phyloP scores from a whole-genome alignment of 148 eudicot genomes.

The Fagopyrum tataricum region DNA sequence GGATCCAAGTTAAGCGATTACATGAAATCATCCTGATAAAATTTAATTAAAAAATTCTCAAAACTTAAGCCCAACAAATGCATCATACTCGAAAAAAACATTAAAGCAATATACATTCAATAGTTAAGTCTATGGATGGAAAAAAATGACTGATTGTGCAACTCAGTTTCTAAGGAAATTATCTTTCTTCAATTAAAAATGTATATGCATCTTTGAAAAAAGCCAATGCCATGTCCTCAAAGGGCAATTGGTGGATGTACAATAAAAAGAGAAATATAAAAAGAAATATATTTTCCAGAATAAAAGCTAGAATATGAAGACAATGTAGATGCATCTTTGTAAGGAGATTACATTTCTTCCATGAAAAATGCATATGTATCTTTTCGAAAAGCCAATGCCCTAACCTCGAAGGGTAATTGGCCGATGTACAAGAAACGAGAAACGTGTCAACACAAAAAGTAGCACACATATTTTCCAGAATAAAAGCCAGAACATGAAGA shows the following conservation, averaged over 20 bases:
- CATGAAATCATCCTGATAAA: background rate
- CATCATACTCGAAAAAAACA: background rate
- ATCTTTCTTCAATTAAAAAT: too few species aligned
- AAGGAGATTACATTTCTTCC: too few species aligned
- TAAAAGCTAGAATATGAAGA: background rate
- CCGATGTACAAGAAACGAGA: background rate
- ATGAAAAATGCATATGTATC: background rate
- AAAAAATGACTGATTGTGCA: too few species aligned
- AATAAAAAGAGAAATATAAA: background rate
- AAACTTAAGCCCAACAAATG: slow-evolving; percentile 4
- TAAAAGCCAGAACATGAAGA: background rate
- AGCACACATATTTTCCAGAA: background rate
- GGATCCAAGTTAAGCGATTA: background rate
- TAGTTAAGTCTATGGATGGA: background rate
- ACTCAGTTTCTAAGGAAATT: too few species aligned
- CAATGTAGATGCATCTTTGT: background rate
- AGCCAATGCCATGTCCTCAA: background rate
- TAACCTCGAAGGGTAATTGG: too few species aligned
- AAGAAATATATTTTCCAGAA: background rate
- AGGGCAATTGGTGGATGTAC: too few species aligned
- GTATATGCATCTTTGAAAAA: background rate
- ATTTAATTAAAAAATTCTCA: background rate
- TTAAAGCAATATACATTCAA: background rate
- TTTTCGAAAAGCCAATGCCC: background rate
- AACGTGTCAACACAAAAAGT: too few species aligned